Evolutionary conservation across 2,329 filamentous ascomycete genomes (phyloP), one percentile per base, ranked within the genome.

Genomic region (Gremmenia infestans): DNA sequence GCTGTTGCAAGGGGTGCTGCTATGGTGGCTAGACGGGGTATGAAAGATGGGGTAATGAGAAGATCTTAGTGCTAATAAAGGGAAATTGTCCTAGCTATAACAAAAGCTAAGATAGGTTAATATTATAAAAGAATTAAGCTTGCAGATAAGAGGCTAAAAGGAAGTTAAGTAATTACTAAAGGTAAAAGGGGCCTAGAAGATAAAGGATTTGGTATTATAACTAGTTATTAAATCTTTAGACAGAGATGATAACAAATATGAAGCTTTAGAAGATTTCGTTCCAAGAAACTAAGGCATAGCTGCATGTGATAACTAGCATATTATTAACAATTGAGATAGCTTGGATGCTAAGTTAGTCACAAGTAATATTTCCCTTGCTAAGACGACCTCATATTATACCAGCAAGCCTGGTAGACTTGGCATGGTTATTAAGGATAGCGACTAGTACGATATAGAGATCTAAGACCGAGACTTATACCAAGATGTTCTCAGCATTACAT

Each of bases 81-180:
- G 91, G 91, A 2, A 71, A 65, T 2, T 97, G 93, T 72, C 90
- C 90, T 0, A 73, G 74, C 17, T 97, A 93, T 67, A 72, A 77
- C 1, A 75, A 0, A 71, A 76, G 4, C 73, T 91, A 2, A 70
- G 77, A 50, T 97, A 93, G 93, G 76, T 78, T 0, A 81, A 88
- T 49, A 82, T 97, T 73, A 87, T 95, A 74, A 92, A 85, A 68
- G 92, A 96, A 68, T 72, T 96, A 63, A 94, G 81, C 50, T 73
- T 96, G 49, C 80, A 92, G 35, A 76, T 82, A 36, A 80, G 89
- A 25, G 91, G 87, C 0, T 72, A 79, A 53, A 87, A 87, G 56
- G 87, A 91, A 61, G 74, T 92, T 0, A 80, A 85, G 42, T 83
- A 83, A 62, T 65, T 96, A 25, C 77, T 91, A 63, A 89, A 83